Percentiles rank a stretch among this genome's conserved stretches.
Conservation (phyloP, 2,329 filamentous ascomycete species). For the Cadophora sp. region DNA sequence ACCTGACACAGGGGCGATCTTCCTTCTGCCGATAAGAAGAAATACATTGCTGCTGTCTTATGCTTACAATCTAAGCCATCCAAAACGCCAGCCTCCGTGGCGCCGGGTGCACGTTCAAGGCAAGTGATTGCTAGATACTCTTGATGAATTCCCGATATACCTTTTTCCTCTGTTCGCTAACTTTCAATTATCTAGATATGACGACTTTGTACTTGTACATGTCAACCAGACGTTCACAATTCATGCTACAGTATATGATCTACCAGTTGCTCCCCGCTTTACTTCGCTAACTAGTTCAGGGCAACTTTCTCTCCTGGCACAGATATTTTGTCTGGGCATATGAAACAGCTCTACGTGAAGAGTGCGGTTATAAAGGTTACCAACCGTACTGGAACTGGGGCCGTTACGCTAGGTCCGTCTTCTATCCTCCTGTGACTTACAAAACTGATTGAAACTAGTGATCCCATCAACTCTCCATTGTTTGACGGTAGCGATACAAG, state of each 20-base stretch:
- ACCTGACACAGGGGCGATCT: constrained; percentile 29
- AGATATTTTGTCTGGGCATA: constrained; percentile 51
- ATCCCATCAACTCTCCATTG: constrained; percentile 55
- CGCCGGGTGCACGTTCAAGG: constrained; percentile 44
- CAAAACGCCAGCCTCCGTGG: constrained; percentile 40
- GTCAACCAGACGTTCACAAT: constrained; percentile 42
- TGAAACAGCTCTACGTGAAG: constrained; percentile 50
- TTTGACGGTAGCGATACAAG: constrained; percentile 61
- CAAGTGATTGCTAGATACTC: neutral
- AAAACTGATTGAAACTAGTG: constrained; percentile 52
- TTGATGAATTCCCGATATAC: no score
- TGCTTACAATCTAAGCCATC: constrained; percentile 46
- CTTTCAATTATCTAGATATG: constrained; percentile 40
- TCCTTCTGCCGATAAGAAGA: constrained; percentile 30
- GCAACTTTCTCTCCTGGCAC: constrained; percentile 52
- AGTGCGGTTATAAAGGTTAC: constrained; percentile 52
- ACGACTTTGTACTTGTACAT: constrained; percentile 49
- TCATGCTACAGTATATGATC: constrained; percentile 35
- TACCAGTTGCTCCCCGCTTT: constrained; percentile 26
- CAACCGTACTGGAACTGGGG: constrained; percentile 53
- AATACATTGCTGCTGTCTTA: constrained; percentile 48
- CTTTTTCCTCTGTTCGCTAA: neutral
- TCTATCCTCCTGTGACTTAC: constrained; percentile 47
- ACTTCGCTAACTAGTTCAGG: constrained; percentile 6
- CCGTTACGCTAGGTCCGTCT: constrained; percentile 27